phyloP scores from a whole-genome alignment of 2,329 filamentous ascomycete genomes.

The Bipolaris victoriae region DNA sequence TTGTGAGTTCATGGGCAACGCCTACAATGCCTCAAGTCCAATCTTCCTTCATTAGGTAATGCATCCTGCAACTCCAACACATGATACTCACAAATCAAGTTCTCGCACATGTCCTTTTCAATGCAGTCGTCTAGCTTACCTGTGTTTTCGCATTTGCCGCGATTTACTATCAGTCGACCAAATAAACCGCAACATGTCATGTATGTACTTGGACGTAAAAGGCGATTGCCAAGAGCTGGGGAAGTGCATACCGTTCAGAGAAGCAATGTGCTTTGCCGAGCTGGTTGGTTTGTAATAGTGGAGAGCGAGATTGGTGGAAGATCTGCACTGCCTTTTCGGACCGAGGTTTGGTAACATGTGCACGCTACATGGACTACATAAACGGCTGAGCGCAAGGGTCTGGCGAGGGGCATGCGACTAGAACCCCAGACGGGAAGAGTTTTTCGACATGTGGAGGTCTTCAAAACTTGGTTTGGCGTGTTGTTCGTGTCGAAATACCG shows the following conservation, averaged over 20 bases:
- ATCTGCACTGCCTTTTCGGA: constrained; percentile 3
- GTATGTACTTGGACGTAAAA: too few species aligned
- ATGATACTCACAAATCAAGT: too few species aligned
- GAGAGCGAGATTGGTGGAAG: constrained; percentile 13
- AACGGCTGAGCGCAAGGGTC: not conserved
- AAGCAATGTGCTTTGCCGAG: not conserved
- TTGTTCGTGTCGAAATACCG: not conserved
- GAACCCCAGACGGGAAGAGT: not conserved
- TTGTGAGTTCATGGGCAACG: too few species aligned
- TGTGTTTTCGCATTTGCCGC: constrained; percentile 7
- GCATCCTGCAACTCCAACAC: too few species aligned
- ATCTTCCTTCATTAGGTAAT: too few species aligned
- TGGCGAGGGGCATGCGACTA: constrained; percentile 1
- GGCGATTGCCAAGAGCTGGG: not conserved
- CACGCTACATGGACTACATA: not conserved
- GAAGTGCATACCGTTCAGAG: too few species aligned
- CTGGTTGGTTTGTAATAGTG: constrained; percentile 1
- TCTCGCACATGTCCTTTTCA: too few species aligned
- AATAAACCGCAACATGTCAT: too few species aligned
- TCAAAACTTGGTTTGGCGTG: not conserved
- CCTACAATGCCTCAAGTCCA: too few species aligned
- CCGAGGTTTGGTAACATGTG: constrained; percentile 5
- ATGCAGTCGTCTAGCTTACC: too few species aligned
- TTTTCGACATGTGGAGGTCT: not conserved
- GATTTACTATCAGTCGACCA: constrained; percentile 5